phyloP scores from a whole-genome alignment of 2,329 filamentous ascomycete species.

The Venturia pyrina region DNA sequence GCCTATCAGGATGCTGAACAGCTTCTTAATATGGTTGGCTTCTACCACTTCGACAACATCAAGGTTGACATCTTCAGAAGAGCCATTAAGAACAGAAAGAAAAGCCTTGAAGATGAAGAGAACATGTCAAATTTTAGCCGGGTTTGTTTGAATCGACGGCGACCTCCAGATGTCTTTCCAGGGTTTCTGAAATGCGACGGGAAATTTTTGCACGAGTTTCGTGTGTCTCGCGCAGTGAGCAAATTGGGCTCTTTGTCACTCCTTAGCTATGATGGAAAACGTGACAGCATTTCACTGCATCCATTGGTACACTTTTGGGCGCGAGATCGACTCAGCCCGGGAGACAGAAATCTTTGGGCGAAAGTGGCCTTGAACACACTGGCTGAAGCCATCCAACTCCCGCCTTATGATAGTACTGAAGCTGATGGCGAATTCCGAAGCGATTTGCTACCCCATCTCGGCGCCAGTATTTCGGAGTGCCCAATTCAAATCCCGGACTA shows the following conservation, averaged over 20 bases:
- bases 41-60: constrained; percentile 23
- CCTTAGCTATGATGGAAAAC: constrained; percentile 16
- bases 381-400: constrained; percentile 19
- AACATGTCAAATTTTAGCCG: not conserved
- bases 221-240: not conserved
- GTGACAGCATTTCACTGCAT: constrained; percentile 24
- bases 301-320: constrained; percentile 25
- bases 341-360: constrained; percentile 23
- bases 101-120: constrained; percentile 2
- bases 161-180: not conserved
- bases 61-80: constrained; percentile 17
- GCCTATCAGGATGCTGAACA: constrained; percentile 22
- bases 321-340: constrained; percentile 20
- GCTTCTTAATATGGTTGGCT: constrained; percentile 24
- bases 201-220: not conserved
- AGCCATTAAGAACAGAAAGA: constrained; percentile 16
- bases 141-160: not conserved
- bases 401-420: constrained; percentile 15
- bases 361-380: constrained; percentile 20
- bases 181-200: constrained; percentile 5
- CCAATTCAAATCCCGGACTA: constrained; percentile 16
- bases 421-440: constrained; percentile 16
- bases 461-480: constrained; percentile 5
- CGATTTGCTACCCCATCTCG: constrained; percentile 21
- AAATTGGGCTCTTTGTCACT: constrained; percentile 18